phyloP scores from a whole-genome alignment of 495 filamentous ascomycete genomes.

The Talaromyces liani region DNA sequence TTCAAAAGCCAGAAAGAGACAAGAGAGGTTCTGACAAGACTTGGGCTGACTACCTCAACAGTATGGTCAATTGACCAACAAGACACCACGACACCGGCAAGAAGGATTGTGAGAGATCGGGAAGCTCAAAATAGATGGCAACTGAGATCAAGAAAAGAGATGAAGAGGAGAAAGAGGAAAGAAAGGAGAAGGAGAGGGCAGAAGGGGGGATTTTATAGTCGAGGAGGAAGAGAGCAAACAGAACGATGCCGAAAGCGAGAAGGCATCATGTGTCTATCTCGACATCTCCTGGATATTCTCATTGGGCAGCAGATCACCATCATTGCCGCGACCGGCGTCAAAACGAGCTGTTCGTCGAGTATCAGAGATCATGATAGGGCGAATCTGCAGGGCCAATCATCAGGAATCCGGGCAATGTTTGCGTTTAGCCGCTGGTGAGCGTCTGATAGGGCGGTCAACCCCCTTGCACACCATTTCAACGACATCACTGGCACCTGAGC shows the following conservation, averaged over 20 bases:
- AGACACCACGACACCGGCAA: background rate
- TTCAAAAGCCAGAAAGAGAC: constrained; percentile 2
- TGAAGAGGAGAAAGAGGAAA: background rate
- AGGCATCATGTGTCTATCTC: background rate
- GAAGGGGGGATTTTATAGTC: background rate
- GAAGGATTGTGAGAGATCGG: background rate
- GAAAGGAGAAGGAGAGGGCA: background rate
- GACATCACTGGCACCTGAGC: background rate
- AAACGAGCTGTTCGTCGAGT: background rate
- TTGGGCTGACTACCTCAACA: background rate
- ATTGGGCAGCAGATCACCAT: background rate
- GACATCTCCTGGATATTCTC: background rate
- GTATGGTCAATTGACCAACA: background rate
- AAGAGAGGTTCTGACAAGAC: background rate
- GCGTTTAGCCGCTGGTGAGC: background rate
- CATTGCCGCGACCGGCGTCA: background rate
- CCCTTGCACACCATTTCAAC: background rate
- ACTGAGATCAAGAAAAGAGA: constrained; percentile 3
- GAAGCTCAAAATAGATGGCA: background rate
- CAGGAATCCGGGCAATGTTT: background rate
- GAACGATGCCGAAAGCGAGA: background rate
- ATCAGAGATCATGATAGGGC: background rate
- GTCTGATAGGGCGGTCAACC: background rate
- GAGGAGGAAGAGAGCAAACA: background rate
- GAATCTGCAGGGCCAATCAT: background rate